Percentiles rank a stretch among this genome's conserved stretches.
These are phyloP conservation scores for Anaeromyces robustus DNA, from an alignment of 192 early-diverging fungal species.

Conservation along the genomic window DNA sequence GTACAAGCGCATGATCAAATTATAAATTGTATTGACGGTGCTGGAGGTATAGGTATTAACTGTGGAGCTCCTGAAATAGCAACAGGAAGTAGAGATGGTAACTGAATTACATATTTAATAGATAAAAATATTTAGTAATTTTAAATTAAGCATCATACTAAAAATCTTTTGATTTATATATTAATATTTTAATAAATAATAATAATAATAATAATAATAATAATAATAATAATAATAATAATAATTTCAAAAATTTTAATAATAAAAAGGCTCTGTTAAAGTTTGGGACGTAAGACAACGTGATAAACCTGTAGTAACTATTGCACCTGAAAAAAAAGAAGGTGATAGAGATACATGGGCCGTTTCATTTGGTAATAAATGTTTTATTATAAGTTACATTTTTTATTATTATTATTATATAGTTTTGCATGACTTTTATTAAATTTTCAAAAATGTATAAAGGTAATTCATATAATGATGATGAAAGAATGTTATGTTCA, in stretches of 20 bases:
- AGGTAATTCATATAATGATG: slow-evolving; percentile 36
- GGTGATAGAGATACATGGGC: slow-evolving; percentile 41
- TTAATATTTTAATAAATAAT: no score
- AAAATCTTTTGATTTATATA: no score
- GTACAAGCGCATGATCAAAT: slow-evolving; percentile 45
- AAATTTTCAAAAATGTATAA: background rate
- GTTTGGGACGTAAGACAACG: slow-evolving; percentile 55
- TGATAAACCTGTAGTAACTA: slow-evolving; percentile 37
- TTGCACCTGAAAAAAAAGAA: slow-evolving; percentile 28
- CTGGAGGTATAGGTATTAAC: slow-evolving; percentile 20
- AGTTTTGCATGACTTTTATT: no score
- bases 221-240: no score
- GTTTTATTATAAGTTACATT: no score
- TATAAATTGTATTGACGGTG: slow-evolving; percentile 52
- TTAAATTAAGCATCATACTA: no score
- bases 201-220: no score
- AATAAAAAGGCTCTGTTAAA: slow-evolving; percentile 38
- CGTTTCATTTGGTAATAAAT: slow-evolving; percentile 57
- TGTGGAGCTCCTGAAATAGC: slow-evolving; percentile 43
- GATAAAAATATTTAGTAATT: no score
- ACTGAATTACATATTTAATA: no score
- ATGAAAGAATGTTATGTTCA: slow-evolving; percentile 35
- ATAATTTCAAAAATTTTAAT: slow-evolving; percentile 4
- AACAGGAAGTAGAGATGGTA: slow-evolving; percentile 54
- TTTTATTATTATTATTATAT: no score